phyloP scores from a whole-genome alignment of 495 filamentous ascomycete genomes.

The Penicillium cosmopolitanum region DNA sequence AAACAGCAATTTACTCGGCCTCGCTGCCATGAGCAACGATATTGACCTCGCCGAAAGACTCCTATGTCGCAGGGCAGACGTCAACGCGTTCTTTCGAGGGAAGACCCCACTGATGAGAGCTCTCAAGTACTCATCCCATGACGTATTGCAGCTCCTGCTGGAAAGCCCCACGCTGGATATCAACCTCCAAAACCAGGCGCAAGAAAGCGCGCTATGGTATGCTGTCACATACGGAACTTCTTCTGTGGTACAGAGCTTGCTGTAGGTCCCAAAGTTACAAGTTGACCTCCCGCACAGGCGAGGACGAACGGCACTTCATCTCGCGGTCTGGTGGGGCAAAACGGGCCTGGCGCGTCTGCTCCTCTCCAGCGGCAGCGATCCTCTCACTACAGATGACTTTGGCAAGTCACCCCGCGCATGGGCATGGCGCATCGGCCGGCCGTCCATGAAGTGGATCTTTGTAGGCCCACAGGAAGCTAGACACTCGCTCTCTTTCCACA shows the following conservation, averaged over 20 bases:
- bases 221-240: too few species aligned
- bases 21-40: not conserved
- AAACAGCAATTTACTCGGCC: not conserved
- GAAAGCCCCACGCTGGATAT: slow-evolving; percentile 8
- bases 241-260: too few species aligned
- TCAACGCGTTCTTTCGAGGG: not conserved
- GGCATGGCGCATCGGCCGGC: slow-evolving; percentile 6
- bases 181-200: slow-evolving; percentile 13
- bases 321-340: too few species aligned
- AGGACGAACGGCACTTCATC: too few species aligned
- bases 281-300: too few species aligned
- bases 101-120: not conserved
- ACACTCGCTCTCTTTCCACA: not conserved
- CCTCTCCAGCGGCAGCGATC: too few species aligned
- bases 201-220: too few species aligned
- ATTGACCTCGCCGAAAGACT: not conserved
- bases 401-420: slow-evolving; percentile 15
- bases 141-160: slow-evolving; percentile 9
- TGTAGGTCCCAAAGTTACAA: too few species aligned
- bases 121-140: slow-evolving; percentile 4
- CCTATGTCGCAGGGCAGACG: not conserved
- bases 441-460: slow-evolving; percentile 7
- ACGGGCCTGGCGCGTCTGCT: too few species aligned
- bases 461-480: slow-evolving; percentile 1
- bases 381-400: slow-evolving; percentile 8